Percentiles rank a stretch among this genome's conserved stretches.
These are phyloP conservation scores for Nannochloris sp. DNA, from an alignment of 139 green algal genomes.

Conservation along the genomic window DNA sequence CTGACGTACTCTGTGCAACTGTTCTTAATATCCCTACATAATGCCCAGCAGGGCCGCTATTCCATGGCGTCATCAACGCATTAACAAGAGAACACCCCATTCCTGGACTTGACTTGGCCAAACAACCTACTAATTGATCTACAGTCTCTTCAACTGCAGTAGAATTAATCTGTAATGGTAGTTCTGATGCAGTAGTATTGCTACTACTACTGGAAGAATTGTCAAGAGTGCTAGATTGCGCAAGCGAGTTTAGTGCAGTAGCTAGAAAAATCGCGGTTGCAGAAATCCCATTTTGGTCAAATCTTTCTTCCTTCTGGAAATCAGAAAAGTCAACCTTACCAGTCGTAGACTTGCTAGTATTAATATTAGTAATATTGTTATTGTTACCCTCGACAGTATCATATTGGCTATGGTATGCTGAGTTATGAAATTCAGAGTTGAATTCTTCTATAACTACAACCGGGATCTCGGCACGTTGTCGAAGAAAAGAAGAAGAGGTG, in stretches of 20 bases:
- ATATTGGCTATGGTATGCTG: slow-evolving; percentile 42
- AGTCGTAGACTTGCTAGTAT: neutral
- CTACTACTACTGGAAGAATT: too few relatives aligned
- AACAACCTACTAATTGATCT: slow-evolving; percentile 23
- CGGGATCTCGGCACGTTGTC: slow-evolving; percentile 30
- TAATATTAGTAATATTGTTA: neutral
- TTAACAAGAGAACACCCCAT: slow-evolving; percentile 34
- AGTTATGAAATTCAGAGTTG: slow-evolving; percentile 34
- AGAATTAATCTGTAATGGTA: slow-evolving; percentile 28
- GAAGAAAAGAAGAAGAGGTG: slow-evolving; percentile 59
- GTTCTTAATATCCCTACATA: slow-evolving; percentile 49
- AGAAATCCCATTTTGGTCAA: slow-evolving; percentile 12
- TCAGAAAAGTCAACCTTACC: too few relatives aligned
- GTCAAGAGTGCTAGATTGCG: too few relatives aligned
- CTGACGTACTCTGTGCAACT: slow-evolving; percentile 1
- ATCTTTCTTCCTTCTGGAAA: too few relatives aligned
- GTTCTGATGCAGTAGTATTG: too few relatives aligned
- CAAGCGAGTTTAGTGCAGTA: too few relatives aligned
- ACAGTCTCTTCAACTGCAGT: slow-evolving; percentile 9
- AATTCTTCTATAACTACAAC: slow-evolving; percentile 58
- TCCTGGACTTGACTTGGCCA: slow-evolving; percentile 23
- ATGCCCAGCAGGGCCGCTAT: neutral
- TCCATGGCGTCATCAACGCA: slow-evolving; percentile 23
- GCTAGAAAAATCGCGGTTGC: slow-evolving; percentile 40
- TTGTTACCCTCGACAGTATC: slow-evolving; percentile 22